Evolutionary conservation across 2,329 filamentous ascomycete genomes (phyloP), one percentile per base, ranked within the genome.

Genomic region (Sarocladiaceae sp.): DNA sequence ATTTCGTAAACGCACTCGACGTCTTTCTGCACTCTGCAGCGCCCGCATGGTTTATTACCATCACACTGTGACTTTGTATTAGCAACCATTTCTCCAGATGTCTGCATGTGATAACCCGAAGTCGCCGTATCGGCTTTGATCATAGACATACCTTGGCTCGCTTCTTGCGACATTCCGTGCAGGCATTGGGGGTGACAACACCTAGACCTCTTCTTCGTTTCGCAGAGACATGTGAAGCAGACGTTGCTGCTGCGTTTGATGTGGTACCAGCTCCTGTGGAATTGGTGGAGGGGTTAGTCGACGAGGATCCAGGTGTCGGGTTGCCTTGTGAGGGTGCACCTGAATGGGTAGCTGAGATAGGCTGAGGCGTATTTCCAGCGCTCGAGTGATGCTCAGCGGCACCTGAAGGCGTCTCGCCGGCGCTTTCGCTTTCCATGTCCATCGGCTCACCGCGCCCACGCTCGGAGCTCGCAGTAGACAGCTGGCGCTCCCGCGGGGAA

Each of bases 161-260:
- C 65, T 82, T 83, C 67, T 82, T 83, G 52, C 79, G 75, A 59
- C 80, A 83, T 61, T 83, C 80, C 17, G 77, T 82, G 61, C 80
- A 83, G 22, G 80, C 80, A 64, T 82, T 83, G 37, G 78, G 77
- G 4, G 80, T 83, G 12, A 83, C 78, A 1, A 82, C 66, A 17
- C 80, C 80, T 3, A 79, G 60, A 2, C 79, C 80, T 46, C 80
- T 73, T 46, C 76, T 71, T 15, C 79, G 70, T 61, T 82, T 83
- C 3, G 76, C 76, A 18, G 44, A 29, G 3, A 48, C 28, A 4
- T 48, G 44, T 33, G 44, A 48, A 17, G 25, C 5, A 4, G 28
- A 29, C 4, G 40, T 13, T 70, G 64, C 3, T 55, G 28, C 61
- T 53, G 26, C 59, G 52, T 23, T 60, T 31, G 26, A 53, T 53